Evolutionary conservation across 2,329 filamentous ascomycete species (phyloP), one percentile per base, ranked within the genome.

Genomic region (Calonectria montana): DNA sequence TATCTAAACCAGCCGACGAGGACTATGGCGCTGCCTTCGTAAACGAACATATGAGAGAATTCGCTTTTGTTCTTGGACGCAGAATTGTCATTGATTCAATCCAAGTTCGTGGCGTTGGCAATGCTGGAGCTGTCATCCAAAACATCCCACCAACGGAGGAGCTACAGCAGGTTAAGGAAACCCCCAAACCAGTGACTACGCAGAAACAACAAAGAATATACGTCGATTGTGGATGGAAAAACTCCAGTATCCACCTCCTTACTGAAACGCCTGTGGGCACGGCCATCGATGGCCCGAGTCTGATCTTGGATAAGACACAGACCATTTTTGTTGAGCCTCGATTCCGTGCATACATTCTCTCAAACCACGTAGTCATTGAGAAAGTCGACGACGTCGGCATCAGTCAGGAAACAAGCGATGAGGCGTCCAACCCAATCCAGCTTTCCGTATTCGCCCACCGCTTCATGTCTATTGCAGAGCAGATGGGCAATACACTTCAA

Each of bases 381-480:
- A 78, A 79, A 47, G 59, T 67, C 8, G 53, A 67, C 9, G 9
- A 61, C 4, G 35, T n/a, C 21, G 31, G 29, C 8, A 29, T 18
- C 16, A 39, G 50, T 7, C 64, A 59, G 21, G 57, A 67, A 39
- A 65, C 69, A 1, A 4, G 45, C 1, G 21, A 57, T 2, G 57
- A 69, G 0, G 48, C 13, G 1, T 61, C 88, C 35, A 86, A 88
- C 70, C 88, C 88, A 0, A 89, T 90, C 47, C 83, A 87, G 37
- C 84, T 90, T 2, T 88, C 86, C 13, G 87, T 90, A 50, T 90
- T 90, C 67, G 87, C 86, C 0, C 87, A 90, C 74, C 83, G 88
- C 0, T 90, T 90, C 81, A 90, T 90, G 88, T 86, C 87, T 3
- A 89, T 90, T 23, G 88, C 88, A 0, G 88, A 90, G 71, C 88